A percentile compares a stretch with the other conserved stretches of the same genome.
Evolutionary conservation across 2,329 filamentous ascomycete species (phyloP).

Genomic region (Dactylellina drechsleri): DNA sequence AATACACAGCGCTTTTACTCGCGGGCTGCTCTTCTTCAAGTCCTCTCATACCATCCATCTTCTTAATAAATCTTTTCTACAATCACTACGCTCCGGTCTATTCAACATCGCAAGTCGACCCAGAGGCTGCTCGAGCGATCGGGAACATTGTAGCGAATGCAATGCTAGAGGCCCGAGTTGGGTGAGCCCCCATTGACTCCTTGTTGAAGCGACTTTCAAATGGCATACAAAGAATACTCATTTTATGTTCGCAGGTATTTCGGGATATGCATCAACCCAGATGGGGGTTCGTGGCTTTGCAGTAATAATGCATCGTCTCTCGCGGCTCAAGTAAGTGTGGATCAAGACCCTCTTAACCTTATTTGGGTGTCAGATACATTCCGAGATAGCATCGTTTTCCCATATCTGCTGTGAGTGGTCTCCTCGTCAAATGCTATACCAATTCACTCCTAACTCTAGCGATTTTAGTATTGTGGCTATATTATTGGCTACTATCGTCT

Average conservation of each 20-base stretch:
- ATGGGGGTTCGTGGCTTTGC: slow-evolving; percentile 91
- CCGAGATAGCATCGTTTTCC: slow-evolving; percentile 98
- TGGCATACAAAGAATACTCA: neutral
- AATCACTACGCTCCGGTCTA: slow-evolving; percentile 83
- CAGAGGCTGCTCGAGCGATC: slow-evolving; percentile 84
- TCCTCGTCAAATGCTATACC: neutral
- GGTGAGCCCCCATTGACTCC: slow-evolving; percentile 60
- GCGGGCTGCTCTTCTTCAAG: slow-evolving; percentile 97
- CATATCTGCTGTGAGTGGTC: slow-evolving; percentile 84
- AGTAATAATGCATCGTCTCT: slow-evolving; percentile 96
- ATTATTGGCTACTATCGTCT: slow-evolving; percentile 94
- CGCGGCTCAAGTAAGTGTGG: slow-evolving; percentile 85
- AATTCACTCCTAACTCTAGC: neutral
- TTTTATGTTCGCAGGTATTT: slow-evolving; percentile 78
- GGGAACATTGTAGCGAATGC: slow-evolving; percentile 88
- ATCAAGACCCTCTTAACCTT: slow-evolving; percentile 94
- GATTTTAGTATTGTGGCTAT: slow-evolving; percentile 86
- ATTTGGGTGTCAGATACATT: slow-evolving; percentile 98
- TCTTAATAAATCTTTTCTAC: slow-evolving; percentile 98
- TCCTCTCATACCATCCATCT: slow-evolving; percentile 92
- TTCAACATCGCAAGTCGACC: slow-evolving; percentile 87
- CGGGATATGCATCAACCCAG: slow-evolving; percentile 93
- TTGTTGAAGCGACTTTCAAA: neutral
- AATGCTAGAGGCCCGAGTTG: slow-evolving; percentile 86
- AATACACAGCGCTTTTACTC: slow-evolving; percentile 78